phyloP scores from a whole-genome alignment of 2,329 filamentous ascomycete species.

The Neopestalotiopsis sp. region DNA sequence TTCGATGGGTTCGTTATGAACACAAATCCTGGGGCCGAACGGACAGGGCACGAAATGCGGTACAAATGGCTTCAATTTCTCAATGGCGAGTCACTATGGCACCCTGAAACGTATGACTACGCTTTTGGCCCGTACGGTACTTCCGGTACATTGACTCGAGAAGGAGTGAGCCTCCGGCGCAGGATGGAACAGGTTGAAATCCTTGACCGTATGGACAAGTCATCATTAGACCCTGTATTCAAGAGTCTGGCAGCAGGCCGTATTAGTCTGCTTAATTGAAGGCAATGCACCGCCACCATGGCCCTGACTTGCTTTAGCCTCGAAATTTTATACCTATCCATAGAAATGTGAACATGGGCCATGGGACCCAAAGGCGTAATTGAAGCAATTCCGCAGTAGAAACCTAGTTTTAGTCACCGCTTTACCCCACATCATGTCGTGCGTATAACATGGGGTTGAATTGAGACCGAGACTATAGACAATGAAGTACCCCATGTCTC shows the following conservation, averaged over 20 bases:
- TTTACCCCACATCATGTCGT: too few species aligned
- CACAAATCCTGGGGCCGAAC: not conserved
- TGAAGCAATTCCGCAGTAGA: too few species aligned
- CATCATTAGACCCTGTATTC: conserved; percentile 1
- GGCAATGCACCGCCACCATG: not conserved
- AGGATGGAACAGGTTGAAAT: conserved; percentile 2
- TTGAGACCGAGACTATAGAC: too few species aligned
- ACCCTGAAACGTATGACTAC: not conserved
- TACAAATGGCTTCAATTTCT: conserved; percentile 2
- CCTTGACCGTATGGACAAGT: not conserved
- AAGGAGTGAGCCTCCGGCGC: not conserved
- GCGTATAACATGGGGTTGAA: too few species aligned
- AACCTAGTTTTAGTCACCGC: too few species aligned
- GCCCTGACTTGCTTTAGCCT: not conserved
- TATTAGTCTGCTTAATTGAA: conserved; percentile 10
- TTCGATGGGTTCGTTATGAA: conserved; percentile 43
- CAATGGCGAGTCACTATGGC: not conserved
- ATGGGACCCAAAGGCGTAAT: too few species aligned
- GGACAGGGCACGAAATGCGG: not conserved
- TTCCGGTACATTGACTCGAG: not conserved
- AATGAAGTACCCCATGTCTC: too few species aligned
- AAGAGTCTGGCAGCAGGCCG: not conserved
- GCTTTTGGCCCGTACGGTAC: conserved; percentile 6
- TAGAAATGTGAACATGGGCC: too few species aligned
- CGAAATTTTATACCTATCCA: not conserved